phyloP scores from a whole-genome alignment of 306 rosid species.

The Dryas octopetala region DNA sequence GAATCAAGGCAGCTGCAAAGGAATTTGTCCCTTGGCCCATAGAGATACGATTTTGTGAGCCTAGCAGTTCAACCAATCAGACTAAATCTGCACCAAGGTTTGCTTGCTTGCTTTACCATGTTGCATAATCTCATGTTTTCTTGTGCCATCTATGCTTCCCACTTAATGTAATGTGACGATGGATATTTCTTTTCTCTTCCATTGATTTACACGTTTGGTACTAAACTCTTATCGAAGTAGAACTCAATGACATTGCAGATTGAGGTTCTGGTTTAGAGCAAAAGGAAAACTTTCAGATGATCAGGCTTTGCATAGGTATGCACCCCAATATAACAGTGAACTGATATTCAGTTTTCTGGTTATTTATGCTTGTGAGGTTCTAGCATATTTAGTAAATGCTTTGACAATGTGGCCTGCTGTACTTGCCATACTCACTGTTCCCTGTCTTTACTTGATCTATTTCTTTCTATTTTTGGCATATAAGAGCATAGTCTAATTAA shows the following conservation, averaged over 20 bases:
- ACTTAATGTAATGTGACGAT: not conserved
- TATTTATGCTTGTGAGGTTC: conserved; percentile 10
- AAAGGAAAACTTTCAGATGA: conserved; percentile 89
- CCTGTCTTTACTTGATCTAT: not conserved
- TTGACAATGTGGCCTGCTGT: not conserved
- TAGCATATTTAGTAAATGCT: not conserved
- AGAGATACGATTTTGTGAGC: conserved; percentile 94
- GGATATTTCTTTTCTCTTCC: not conserved
- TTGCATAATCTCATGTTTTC: conserved; percentile 24
- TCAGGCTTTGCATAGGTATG: conserved; percentile 91
- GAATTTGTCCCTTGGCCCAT: conserved; percentile 91
- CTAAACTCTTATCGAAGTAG: conserved; percentile 14
- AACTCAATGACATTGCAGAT: conserved; percentile 51
- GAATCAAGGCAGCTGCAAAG: conserved; percentile 73
- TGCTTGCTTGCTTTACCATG: conserved; percentile 28
- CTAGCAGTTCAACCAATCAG: conserved; percentile 63
- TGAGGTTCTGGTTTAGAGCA: conserved; percentile 92
- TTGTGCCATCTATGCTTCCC: conserved; percentile 10
- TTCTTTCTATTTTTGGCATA: not conserved
- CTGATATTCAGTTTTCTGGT: conserved; percentile 16
- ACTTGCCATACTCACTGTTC: not conserved
- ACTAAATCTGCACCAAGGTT: conserved; percentile 92
- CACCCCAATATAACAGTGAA: conserved; percentile 13
- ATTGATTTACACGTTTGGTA: not conserved
- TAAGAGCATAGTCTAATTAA: not conserved